Evolutionary conservation across 2,329 filamentous ascomycete genomes (phyloP).

Genomic region (Aphanocladium album): DNA sequence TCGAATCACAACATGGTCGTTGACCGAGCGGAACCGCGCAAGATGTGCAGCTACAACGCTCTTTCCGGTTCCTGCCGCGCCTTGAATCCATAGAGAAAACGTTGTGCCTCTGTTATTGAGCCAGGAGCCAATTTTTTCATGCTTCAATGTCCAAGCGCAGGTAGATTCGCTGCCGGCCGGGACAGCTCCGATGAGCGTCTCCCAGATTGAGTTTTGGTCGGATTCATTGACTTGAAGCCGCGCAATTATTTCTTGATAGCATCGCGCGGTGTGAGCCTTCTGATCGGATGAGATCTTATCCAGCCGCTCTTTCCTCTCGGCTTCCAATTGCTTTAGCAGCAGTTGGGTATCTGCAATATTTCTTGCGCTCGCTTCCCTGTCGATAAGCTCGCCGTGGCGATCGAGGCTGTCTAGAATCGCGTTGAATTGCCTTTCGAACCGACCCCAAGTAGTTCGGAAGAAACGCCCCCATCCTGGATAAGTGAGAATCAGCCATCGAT

Average conservation of each 20-base stretch:
- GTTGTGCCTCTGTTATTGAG: constrained; percentile 15
- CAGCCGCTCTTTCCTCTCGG: constrained; percentile 13
- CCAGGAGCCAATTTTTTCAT: not conserved
- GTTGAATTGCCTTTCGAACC: constrained; percentile 31
- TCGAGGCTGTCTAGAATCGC: constrained; percentile 30
- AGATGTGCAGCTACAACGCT: constrained; percentile 29
- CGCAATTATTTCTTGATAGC: constrained; percentile 22
- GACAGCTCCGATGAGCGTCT: constrained; percentile 16
- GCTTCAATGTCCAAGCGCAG: not conserved
- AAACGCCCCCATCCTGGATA: constrained; percentile 29
- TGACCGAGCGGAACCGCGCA: constrained; percentile 21
- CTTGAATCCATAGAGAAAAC: constrained; percentile 28
- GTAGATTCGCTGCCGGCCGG: not conserved
- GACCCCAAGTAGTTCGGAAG: constrained; percentile 33
- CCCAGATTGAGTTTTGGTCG: constrained; percentile 26
- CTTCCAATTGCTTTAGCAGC: constrained; percentile 14
- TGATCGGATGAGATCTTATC: not conserved
- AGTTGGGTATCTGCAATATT: constrained; percentile 22
- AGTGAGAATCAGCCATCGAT: not conserved
- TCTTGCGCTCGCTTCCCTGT: constrained; percentile 27
- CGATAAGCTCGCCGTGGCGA: constrained; percentile 26
- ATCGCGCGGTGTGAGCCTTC: constrained; percentile 13
- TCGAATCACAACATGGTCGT: constrained; percentile 18
- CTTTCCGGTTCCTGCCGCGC: constrained; percentile 32
- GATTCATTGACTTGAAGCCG: constrained; percentile 28